A percentile compares a stretch with the other conserved stretches of the same genome.
phyloP scores from a whole-genome alignment of 2,329 filamentous ascomycete species.

The Byssothecium circinans region DNA sequence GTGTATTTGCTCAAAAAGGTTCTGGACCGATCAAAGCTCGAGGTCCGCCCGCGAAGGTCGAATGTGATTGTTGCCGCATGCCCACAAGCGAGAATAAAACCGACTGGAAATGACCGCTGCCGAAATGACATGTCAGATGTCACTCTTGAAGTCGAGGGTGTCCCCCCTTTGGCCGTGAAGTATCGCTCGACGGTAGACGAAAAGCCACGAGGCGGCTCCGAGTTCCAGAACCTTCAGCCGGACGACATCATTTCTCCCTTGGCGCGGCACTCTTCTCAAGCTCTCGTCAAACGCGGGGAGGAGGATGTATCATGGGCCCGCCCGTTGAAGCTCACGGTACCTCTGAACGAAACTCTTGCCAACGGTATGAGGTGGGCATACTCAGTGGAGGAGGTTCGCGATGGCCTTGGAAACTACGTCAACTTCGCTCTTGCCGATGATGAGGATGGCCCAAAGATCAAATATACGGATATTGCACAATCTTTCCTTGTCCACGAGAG shows the following conservation, averaged over 20 bases:
- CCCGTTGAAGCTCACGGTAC: constrained; percentile 72
- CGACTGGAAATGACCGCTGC: constrained; percentile 70
- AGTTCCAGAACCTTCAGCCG: constrained; percentile 87
- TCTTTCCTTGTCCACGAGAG: constrained; percentile 84
- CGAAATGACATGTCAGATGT: constrained; percentile 86
- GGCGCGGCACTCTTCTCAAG: constrained; percentile 60
- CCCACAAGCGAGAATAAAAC: constrained; percentile 74
- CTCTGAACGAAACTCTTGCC: constrained; percentile 86
- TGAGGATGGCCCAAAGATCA: constrained; percentile 62
- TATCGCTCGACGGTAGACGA: constrained; percentile 88
- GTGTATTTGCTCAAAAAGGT: constrained; percentile 84
- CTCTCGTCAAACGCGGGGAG: constrained; percentile 59
- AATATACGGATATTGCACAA: constrained; percentile 68
- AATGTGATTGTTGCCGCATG: constrained; percentile 86
- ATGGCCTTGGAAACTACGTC: constrained; percentile 84
- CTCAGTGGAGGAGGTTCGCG: constrained; percentile 85
- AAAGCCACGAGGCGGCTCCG: constrained; percentile 77
- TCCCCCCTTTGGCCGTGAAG: constrained; percentile 86
- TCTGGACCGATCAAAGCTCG: constrained; percentile 89
- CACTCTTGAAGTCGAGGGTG: constrained; percentile 79
- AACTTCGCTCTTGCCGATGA: constrained; percentile 70
- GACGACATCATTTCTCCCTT: constrained; percentile 81
- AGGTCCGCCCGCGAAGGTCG: constrained; percentile 75
- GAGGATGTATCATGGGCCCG: constrained; percentile 81
- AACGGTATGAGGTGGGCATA: constrained; percentile 83